Base-by-base conservation (phyloP, 2,329 filamentous ascomycete species). In the Penicillium sp. region DNA sequence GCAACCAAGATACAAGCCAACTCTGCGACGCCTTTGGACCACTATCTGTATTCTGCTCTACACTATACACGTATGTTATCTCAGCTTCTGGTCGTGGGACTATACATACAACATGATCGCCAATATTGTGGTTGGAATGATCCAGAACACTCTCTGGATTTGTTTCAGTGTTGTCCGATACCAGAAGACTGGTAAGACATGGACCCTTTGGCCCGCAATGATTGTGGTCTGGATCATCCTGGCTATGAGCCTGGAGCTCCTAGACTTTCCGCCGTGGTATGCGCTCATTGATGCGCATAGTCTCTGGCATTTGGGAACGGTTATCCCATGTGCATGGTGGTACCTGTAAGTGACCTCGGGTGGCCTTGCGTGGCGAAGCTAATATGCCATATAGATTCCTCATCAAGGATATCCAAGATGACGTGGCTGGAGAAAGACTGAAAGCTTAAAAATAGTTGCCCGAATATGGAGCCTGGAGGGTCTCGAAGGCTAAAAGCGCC, bases 41-140 rank as follows among this genome's bases (percentile, higher is more conserved):
- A 72, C 83, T 13, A 67, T 91, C 7, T 99, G 95, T 75, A 75
- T 86, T 29, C 66, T 79, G 15, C 79, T 96, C 56, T 99, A 96
- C 76, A 73, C 84, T 29, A 81, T 85, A 58, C 95, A 99, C 75
- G 88, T 97, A 52, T 85, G 82, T 50, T 99, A 97, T 76, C 84
- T 99, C 58, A 92, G 90, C 73, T 87, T 92, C 69, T 91, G 93
- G 83, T 83, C 84, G 19, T 99, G 95, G 91, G 91, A 98, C 77
- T 99, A 99, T 76, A 91, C 90, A 5, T 99, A 99, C 81, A 99
- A 99, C 76, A 98, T 99, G 93, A 88, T 90, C 1, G 95, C 93
- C 56, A 99, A 98, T 72, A 91, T 99, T 21, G 87, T 85, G 3
- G 86, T 91, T 11, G 95, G 95, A 3, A 82, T 93, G 46, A 76